Evolutionary conservation across 2,329 filamentous ascomycete species (phyloP), one percentile per base, ranked within the genome.

Genomic region (Colletotrichum incanum): DNA sequence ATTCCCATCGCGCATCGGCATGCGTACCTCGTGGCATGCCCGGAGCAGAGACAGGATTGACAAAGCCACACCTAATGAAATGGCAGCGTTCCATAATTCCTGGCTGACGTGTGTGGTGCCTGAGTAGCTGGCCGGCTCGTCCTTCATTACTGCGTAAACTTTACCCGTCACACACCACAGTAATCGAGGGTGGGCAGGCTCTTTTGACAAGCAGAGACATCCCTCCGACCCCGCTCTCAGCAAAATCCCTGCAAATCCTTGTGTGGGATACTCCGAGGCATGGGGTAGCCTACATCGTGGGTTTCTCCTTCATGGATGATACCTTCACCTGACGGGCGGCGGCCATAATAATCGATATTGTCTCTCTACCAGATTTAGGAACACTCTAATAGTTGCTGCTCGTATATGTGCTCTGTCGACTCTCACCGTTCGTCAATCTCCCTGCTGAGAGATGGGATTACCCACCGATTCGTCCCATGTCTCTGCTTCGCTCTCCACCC

Each of bases 401-500:
- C 59, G 59, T 62, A 62, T 62, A 62, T 39, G 45, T 37, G 31
- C 45, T 39, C 45, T 50, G 43, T 39, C 60, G 20, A 18, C 28
- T 18, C 52, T 47, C 59, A 55, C 59, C 52, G 69, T 60, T 60
- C 59, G 52, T 69, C 11, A 64, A 60, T 69, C 54, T 59, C 61
- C 37, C 45, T 23, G n/a, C 9, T 5, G 16, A 63, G 28, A 23
- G 37, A 41, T 64, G 59, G 69, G 43, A 37, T 59, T n/a, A 63
- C 67, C 43, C 34, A 61, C 65, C 59, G 58, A 59, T 64, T 72
- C 65, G 65, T 69, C 69, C 69, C 65, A 69, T 69, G 65, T 72
- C 52, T 37, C 49, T 55, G 52, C 54, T 26, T 26, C n/a, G 18
- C 45, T 28, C 54, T 20, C 58, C 52, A 58, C 50, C 6, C 1